Base-by-base conservation (phyloP, 2,329 filamentous ascomycete species). In the Fusarium graminum region DNA sequence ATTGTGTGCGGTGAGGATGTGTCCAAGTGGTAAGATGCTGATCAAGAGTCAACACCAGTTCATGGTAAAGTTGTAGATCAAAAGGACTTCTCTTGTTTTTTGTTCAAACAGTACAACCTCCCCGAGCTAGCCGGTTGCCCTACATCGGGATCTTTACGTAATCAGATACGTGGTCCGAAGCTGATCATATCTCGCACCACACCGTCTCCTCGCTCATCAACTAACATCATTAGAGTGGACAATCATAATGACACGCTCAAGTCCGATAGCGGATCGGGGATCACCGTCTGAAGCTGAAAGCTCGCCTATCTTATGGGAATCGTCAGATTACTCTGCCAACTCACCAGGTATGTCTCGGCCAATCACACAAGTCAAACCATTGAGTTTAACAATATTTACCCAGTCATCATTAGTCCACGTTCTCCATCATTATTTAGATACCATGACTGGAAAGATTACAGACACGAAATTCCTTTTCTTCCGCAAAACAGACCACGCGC, bases 61-160 rank as follows among this genome's bases (percentile, higher is more conserved):
- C 25, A 53, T 6, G 58, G 58, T 9, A 60, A 38, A n/a, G 45
- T 60, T 2, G 14, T 32, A 16, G 58, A 60, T 7, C 58, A 60
- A 32, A 32, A 32, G 16, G 30, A 32, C 30, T 32, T 32, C 22
- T 22, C 22, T 22, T 22, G 6, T 4, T 22, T 6, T 22, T 6
- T 22, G 22, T 22, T 22, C 22, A 6, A 22, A 22, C 22, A 22
- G 6, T 22, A 22, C 22, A 22, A 22, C 22, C 22, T 4, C 22
- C 22, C 4, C 6, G 22, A 22, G 22, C 4, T 22, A 22, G 22
- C 4, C 22, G 6, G 6, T 4, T 22, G 6, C 22, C 22, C 22
- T 22, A 22, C 4, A 22, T 22, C 6, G 22, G 6, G 6, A 22
- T 4, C 8, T 7, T 36, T 36, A 36, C n/a, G 34, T n/a, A 36